Percentiles rank a stretch among this genome's conserved stretches.
phyloP scores from a whole-genome alignment of 805 yeast genomes.

The Wickerhamiella azymoides region DNA sequence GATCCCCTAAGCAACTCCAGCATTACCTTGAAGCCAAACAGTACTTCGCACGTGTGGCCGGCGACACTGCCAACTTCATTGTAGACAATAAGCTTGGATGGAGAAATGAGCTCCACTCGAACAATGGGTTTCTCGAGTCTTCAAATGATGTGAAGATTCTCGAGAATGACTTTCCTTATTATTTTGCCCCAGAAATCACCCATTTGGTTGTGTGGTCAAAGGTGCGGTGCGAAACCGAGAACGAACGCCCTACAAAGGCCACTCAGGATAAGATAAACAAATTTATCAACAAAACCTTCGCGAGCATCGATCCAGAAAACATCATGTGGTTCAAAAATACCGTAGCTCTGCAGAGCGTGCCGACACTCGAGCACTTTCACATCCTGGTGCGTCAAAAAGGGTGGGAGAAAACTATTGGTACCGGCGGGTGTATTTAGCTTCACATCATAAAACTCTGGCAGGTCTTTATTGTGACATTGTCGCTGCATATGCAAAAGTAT shows the following conservation, averaged over 20 bases:
- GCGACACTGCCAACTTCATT: conserved; percentile 20
- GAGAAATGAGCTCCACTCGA: conserved; percentile 16
- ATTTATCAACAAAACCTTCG: conserved; percentile 32
- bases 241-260: conserved; percentile 23
- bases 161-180: conserved; percentile 43
- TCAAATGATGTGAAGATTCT: conserved; percentile 32
- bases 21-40: conserved; percentile 20
- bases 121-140: conserved; percentile 12
- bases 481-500: too few species aligned
- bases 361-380: conserved; percentile 43
- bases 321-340: conserved; percentile 47
- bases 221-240: conserved; percentile 31
- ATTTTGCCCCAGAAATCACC: conserved; percentile 32
- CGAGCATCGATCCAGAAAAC: conserved; percentile 26
- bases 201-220: conserved; percentile 49
- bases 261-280: conserved; percentile 28
- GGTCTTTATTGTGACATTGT: too few species aligned
- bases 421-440: neutral
- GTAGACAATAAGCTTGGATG: conserved; percentile 19
- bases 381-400: conserved; percentile 28
- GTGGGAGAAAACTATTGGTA: conserved; percentile 3
- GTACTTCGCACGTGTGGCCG: conserved; percentile 12
- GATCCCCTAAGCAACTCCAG: conserved; percentile 20
- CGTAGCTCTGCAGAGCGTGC: conserved; percentile 41
- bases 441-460: too few species aligned